Conservation (phyloP, 805 yeast species). For the Scheffersomyces stipitis region DNA sequence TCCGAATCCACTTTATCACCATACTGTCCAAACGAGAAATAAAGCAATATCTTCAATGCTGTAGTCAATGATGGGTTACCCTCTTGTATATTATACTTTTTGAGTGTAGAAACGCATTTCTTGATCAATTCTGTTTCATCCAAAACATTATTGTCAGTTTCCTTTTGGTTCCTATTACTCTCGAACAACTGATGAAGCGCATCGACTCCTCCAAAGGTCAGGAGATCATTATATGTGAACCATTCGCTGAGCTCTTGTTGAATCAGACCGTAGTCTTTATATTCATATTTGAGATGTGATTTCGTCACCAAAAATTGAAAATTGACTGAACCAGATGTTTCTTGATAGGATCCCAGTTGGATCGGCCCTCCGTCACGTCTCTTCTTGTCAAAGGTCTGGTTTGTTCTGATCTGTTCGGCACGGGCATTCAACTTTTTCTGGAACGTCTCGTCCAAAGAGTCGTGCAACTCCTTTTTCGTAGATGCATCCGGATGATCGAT, state of each 20-base stretch:
- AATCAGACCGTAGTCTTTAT: slow-evolving; percentile 26
- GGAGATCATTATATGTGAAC: slow-evolving; percentile 36
- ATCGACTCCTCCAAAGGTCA: slow-evolving; percentile 16
- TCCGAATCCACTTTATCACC: slow-evolving; percentile 6
- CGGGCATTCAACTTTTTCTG: slow-evolving; percentile 42
- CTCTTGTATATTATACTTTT: background rate
- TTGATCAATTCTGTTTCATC: slow-evolving; percentile 1
- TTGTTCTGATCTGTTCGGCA: slow-evolving; percentile 34
- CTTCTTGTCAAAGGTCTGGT: slow-evolving; percentile 6
- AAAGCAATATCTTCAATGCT: slow-evolving; percentile 15
- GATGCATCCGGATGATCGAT: slow-evolving; percentile 43
- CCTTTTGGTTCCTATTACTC: background rate
- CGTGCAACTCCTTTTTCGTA: slow-evolving; percentile 27
- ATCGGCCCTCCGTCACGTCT: slow-evolving; percentile 1
- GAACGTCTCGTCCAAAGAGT: slow-evolving; percentile 41
- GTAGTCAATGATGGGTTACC: slow-evolving; percentile 1
- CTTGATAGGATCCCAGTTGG: slow-evolving; percentile 5
- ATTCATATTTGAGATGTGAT: slow-evolving; percentile 29
- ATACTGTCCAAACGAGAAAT: slow-evolving; percentile 28
- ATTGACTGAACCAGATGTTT: slow-evolving; percentile 12
- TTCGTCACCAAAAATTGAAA: slow-evolving; percentile 31
- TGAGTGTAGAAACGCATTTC: background rate
- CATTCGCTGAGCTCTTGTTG: slow-evolving; percentile 36
- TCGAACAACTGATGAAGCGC: slow-evolving; percentile 8
- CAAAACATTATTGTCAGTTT: background rate